phyloP scores from a whole-genome alignment of 2,329 filamentous ascomycete genomes.

The Stachybotrys chartarum region DNA sequence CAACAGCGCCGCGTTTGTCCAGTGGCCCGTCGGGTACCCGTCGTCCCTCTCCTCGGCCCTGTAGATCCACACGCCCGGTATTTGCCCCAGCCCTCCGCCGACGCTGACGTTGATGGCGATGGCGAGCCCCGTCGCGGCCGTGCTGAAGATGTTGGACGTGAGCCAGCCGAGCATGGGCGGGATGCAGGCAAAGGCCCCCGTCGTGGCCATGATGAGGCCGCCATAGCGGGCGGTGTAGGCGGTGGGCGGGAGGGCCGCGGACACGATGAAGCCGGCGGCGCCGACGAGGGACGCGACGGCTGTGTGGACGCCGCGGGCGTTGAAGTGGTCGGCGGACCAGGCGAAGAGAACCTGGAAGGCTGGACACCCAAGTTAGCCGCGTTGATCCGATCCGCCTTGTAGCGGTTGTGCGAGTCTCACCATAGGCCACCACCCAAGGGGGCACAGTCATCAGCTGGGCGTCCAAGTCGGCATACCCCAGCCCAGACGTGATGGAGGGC shows the following conservation, averaged over 20 bases:
- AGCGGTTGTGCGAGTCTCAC: conserved; percentile 16
- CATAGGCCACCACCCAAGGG: conserved; percentile 55
- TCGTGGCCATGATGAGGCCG: conserved; percentile 60
- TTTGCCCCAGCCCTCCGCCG: conserved; percentile 61
- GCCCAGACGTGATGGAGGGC: conserved; percentile 51
- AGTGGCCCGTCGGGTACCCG: conserved; percentile 66
- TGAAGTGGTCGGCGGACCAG: conserved; percentile 57
- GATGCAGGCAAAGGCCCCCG: conserved; percentile 61
- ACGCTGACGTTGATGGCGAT: conserved; percentile 65
- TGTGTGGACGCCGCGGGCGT: conserved; percentile 41
- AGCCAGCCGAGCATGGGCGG: conserved; percentile 67
- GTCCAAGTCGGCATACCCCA: conserved; percentile 41
- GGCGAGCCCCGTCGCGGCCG: conserved; percentile 58
- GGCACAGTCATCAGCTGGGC: conserved; percentile 63
- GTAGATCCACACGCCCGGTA: conserved; percentile 69
- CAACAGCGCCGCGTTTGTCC: conserved; percentile 54
- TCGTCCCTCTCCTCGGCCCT: conserved; percentile 50
- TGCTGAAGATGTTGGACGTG: conserved; percentile 59
- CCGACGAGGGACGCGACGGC: conserved; percentile 35
- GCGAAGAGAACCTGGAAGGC: conserved; percentile 35
- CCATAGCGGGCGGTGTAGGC: conserved; percentile 58
- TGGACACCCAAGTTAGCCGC: conserved; percentile 9
- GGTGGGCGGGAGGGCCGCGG: conserved; percentile 53
- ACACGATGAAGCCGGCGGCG: conserved; percentile 48
- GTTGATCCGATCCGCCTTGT: background rate